A percentile compares a stretch with the other conserved stretches of the same genome.
These are phyloP conservation scores for Sporothrix globosa DNA, from an alignment of 2,329 filamentous ascomycete genomes.

Conservation along the genomic window DNA sequence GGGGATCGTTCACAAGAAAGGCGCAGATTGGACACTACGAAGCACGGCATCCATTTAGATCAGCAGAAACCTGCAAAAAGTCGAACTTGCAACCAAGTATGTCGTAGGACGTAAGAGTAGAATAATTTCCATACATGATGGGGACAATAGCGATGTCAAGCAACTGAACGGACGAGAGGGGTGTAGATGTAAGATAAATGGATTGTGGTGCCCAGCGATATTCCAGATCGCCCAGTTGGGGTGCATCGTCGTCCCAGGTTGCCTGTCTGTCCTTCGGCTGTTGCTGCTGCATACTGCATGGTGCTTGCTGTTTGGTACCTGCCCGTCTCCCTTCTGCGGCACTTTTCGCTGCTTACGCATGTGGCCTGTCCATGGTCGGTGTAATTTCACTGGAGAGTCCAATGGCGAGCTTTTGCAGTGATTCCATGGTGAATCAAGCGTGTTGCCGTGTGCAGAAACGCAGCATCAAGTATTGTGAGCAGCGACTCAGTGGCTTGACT, in stretches of 20 bases:
- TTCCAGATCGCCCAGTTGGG: conserved; percentile 10
- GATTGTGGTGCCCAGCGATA: background rate
- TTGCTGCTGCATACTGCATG: background rate
- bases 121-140: conserved; percentile 9
- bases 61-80: too few relatives aligned
- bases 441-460: background rate
- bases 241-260: background rate
- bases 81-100: background rate
- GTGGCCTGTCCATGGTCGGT: background rate
- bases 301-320: background rate
- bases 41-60: too few relatives aligned
- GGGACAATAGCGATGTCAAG: background rate
- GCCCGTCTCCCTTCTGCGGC: background rate
- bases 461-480: background rate
- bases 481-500: background rate
- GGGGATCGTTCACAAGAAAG: too few relatives aligned
- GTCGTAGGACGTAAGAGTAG: too few relatives aligned
- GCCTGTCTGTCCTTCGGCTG: background rate
- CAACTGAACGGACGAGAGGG: background rate
- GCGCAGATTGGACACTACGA: too few relatives aligned
- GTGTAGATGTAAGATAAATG: background rate
- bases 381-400: background rate
- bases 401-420: background rate
- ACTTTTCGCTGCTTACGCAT: background rate
- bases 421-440: background rate